phyloP scores from a whole-genome alignment of 2,329 filamentous ascomycete genomes.

The Aureobasidium sp. region DNA sequence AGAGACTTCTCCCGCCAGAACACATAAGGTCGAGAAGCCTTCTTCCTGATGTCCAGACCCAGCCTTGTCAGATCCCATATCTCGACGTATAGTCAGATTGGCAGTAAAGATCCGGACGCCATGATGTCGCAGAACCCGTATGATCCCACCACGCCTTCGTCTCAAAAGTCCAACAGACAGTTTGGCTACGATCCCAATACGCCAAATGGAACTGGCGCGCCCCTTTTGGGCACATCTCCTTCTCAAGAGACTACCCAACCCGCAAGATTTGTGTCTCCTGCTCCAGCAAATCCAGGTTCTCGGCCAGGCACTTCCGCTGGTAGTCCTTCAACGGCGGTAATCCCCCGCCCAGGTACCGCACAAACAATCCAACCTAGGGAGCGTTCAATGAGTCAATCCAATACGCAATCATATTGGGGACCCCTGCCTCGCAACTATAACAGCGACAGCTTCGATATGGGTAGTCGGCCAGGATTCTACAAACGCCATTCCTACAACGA shows the following conservation, averaged over 20 bases:
- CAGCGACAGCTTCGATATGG: neutral
- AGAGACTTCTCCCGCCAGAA: neutral
- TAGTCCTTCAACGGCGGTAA: neutral
- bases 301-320: neutral
- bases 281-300: neutral
- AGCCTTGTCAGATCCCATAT: neutral
- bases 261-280: neutral
- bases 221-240: neutral
- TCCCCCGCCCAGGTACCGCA: neutral
- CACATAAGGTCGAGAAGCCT: neutral
- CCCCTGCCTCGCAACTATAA: neutral
- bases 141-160: neutral
- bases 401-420: neutral
- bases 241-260: neutral
- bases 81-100: neutral
- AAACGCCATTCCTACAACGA: slow-evolving; percentile 1
- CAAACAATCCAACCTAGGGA: neutral
- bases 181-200: neutral
- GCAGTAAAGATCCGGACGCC: neutral
- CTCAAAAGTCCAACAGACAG: neutral
- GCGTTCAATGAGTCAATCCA: neutral
- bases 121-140: neutral
- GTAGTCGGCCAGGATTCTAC: neutral
- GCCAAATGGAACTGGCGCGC: neutral
- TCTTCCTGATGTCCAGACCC: neutral